Conservation (phyloP, 805 yeast species). For the Schizosaccharomyces cryophilus region DNA sequence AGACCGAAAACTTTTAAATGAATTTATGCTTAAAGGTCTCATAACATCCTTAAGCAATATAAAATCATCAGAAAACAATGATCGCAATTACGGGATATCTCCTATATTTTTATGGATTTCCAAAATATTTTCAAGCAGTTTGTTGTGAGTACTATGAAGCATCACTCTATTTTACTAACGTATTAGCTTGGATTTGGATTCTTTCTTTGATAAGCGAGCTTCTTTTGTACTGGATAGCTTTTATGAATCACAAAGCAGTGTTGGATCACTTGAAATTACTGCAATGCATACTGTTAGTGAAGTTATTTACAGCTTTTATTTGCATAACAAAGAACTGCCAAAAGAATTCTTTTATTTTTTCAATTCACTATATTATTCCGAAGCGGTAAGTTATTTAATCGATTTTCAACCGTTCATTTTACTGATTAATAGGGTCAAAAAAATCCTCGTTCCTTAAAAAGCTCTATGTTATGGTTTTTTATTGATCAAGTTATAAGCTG, state of each 20-base stretch:
- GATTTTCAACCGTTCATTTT: neutral
- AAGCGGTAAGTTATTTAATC: neutral
- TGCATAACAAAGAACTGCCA: neutral
- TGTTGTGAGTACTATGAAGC: neutral
- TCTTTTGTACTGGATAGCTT: neutral
- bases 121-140: neutral
- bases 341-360: neutral
- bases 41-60: neutral
- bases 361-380: neutral
- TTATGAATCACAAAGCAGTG: neutral
- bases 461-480: neutral
- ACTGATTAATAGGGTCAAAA: neutral
- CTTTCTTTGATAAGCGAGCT: neutral
- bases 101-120: neutral
- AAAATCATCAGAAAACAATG: too few species aligned
- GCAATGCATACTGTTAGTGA: neutral
- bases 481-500: neutral
- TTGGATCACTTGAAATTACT: neutral
- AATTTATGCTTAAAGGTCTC: neutral
- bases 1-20: neutral
- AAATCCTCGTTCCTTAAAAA: neutral
- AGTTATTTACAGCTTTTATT: neutral
- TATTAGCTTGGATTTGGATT: neutral
- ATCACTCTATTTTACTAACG: neutral
- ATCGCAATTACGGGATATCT: neutral